Percentiles rank a stretch among this genome's conserved stretches.
Evolutionary conservation across 1,139 yeast species (phyloP).

Genomic region (Candida sojae): DNA sequence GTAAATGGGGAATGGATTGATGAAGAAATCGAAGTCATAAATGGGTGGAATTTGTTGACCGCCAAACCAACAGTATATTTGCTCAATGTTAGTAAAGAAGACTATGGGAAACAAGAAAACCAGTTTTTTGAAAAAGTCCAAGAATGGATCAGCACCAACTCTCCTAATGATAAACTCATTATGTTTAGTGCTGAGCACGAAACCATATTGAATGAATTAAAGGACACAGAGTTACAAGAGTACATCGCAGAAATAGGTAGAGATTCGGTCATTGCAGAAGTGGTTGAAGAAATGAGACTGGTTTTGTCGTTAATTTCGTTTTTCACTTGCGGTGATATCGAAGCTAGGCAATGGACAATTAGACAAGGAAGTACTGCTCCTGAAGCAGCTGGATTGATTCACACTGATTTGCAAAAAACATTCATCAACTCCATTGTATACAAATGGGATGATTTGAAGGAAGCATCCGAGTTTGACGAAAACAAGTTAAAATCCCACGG

Average conservation of each 20-base stretch:
- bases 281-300: slow-evolving; percentile 64
- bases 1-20: slow-evolving; percentile 40
- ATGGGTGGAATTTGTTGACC: slow-evolving; percentile 61
- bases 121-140: slow-evolving; percentile 45
- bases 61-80: slow-evolving; percentile 70
- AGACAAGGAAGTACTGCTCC: slow-evolving; percentile 80
- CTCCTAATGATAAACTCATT: slow-evolving; percentile 56
- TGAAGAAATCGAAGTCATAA: slow-evolving; percentile 59
- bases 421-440: slow-evolving; percentile 86
- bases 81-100: slow-evolving; percentile 60
- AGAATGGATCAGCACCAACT: slow-evolving; percentile 55
- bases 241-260: slow-evolving; percentile 14
- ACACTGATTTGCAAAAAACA: slow-evolving; percentile 81
- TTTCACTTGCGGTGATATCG: slow-evolving; percentile 89
- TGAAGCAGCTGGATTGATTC: slow-evolving; percentile 93
- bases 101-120: slow-evolving; percentile 46
- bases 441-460: slow-evolving; percentile 68
- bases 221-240: slow-evolving; percentile 20
- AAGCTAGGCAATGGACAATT: slow-evolving; percentile 92
- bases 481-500: slow-evolving; percentile 47
- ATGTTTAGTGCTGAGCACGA: slow-evolving; percentile 66
- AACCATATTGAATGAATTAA: slow-evolving; percentile 33
- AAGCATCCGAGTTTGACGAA: slow-evolving; percentile 42
- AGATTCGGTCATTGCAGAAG: slow-evolving; percentile 43
- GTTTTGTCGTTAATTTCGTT: slow-evolving; percentile 76